phyloP scores from a whole-genome alignment of 768 basidiomycete species.

The Lentinula boryana region DNA sequence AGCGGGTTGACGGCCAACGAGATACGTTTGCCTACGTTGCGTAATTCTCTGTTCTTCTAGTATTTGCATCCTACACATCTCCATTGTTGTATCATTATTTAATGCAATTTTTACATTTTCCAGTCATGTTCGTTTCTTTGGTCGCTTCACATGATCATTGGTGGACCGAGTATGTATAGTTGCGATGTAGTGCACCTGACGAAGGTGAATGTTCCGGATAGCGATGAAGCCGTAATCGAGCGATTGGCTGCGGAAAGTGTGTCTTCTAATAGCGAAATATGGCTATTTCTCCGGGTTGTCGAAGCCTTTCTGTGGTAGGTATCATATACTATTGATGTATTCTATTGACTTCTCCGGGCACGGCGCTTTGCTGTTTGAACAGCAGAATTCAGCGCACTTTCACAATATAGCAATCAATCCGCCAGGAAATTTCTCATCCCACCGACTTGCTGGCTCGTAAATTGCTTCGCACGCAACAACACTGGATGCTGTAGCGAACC shows the following conservation, averaged over 20 bases:
- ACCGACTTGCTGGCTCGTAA: neutral
- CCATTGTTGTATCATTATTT: constrained; percentile 7
- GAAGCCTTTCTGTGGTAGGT: neutral
- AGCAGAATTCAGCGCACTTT: neutral
- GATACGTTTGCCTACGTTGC: constrained; percentile 53
- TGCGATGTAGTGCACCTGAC: neutral
- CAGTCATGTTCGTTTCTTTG: neutral
- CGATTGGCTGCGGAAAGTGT: neutral
- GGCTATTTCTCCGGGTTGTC: neutral
- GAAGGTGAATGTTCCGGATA: neutral
- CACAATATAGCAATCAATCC: neutral
- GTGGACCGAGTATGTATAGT: neutral
- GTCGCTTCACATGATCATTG: neutral
- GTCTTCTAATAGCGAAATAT: neutral
- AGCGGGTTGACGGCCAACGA: constrained; percentile 82
- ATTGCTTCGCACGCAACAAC: neutral
- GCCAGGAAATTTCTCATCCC: neutral
- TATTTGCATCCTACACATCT: constrained; percentile 13
- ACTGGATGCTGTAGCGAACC: neutral
- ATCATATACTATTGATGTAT: neutral
- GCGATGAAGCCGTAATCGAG: neutral
- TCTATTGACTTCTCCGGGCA: neutral
- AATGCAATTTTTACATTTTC: constrained; percentile 2
- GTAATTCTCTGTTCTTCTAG: constrained; percentile 13
- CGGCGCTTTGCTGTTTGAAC: neutral